phyloP scores from a whole-genome alignment of 352 stramenopile species.

The Plasmopara viticola region DNA sequence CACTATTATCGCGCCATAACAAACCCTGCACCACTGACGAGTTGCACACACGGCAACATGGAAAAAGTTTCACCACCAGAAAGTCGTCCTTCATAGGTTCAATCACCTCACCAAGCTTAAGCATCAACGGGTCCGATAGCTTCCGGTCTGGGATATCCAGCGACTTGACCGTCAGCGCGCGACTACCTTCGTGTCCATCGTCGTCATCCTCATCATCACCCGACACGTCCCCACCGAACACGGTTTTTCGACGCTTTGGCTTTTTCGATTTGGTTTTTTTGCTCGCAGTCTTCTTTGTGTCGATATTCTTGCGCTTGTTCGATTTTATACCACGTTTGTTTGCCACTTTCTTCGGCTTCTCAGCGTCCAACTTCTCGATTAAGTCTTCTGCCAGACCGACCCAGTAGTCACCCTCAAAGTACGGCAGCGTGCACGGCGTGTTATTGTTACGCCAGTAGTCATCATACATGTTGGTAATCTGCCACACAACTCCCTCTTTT shows the following conservation, averaged over 20 bases:
- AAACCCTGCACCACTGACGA: conserved; percentile 60
- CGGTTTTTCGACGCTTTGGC: conserved; percentile 59
- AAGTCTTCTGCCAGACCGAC: conserved; percentile 81
- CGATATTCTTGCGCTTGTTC: conserved; percentile 58
- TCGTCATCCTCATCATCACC: conserved; percentile 47
- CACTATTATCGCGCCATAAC: conserved; percentile 55
- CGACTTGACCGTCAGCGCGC: conserved; percentile 39
- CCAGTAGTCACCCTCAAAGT: conserved; percentile 88
- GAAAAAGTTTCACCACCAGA: conserved; percentile 81
- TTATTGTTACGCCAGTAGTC: conserved; percentile 89
- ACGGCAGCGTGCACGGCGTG: conserved; percentile 77
- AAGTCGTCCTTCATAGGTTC: conserved; percentile 90
- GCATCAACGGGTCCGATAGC: conserved; percentile 73
- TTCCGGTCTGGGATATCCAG: conserved; percentile 60
- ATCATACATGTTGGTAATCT: conserved; percentile 96
- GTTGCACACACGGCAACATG: conserved; percentile 77
- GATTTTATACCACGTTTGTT: conserved; percentile 45
- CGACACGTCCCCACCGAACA: conserved; percentile 24
- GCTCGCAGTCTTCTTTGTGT: conserved; percentile 53
- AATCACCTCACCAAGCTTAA: conserved; percentile 82
- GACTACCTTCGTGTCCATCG: conserved; percentile 32
- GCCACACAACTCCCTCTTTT: conserved; percentile 86
- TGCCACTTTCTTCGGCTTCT: conserved; percentile 69
- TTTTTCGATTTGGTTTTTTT: conserved; percentile 83
- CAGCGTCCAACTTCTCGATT: conserved; percentile 84